Evolutionary conservation across 306 rosid genomes (phyloP), one percentile per base, ranked within the genome.

Genomic region (Ammopiptanthus mongolicus): DNA sequence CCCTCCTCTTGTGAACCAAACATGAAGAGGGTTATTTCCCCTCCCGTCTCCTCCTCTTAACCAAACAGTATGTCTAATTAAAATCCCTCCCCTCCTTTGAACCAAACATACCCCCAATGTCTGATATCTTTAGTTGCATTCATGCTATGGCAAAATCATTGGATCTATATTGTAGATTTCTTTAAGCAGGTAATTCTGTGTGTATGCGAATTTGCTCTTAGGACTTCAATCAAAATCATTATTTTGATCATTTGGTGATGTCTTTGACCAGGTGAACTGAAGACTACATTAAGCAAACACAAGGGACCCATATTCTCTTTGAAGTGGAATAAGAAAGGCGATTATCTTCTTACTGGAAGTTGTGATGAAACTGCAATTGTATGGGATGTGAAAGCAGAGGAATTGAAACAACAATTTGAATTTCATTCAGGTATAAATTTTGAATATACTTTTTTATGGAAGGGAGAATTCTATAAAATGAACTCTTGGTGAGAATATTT

Each of bases 271-370:
- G 96, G 96, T 77, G 93, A 91, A 68, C 78, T 88, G 31, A 81
- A 77, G 87, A 91, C 85, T 84, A 88, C 90, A 29, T 79, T 91
- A 69, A 85, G 74, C 72, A 88, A 88, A 84, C 96, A 91, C 69
- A 88, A 85, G 76, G 96, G 93, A 15, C 90, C 93, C 55, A 88
- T 91, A 85, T 87, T 88, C 81, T 86, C 93, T 75, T 77, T 91
- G 25, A 91, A 91, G 87, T 91, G 96, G 96, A 91, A 91, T 74
- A 91, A 85, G 86, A 91, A 86, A 72, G 96, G 96, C 18, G 96
- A 91, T 66, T 88, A 85, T 80, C 91, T 91, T 82, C 91, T 91
- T 41, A 91, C 96, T 7, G 96, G 96, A 69, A 91, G 96, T 83
- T 88, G 90, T 74, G 93, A 91, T 81, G 86, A 85, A 78, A 91